A percentile compares a stretch with the other conserved stretches of the same genome.
phyloP scores from a whole-genome alignment of 2,329 filamentous ascomycete species.

The Rhinocladiella similis region DNA sequence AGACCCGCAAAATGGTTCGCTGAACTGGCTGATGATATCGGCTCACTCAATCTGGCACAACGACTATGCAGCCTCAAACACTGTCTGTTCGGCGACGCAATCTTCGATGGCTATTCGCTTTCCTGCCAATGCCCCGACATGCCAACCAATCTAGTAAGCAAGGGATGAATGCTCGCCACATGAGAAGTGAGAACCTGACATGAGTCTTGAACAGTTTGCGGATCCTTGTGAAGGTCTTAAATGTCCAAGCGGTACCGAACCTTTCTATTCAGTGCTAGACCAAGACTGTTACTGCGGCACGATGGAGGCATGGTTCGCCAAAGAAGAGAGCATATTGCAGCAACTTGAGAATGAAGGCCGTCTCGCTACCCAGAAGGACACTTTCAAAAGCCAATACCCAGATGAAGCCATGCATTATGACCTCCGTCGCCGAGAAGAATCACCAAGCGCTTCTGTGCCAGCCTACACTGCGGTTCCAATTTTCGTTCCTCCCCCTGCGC shows the following conservation, averaged over 20 bases:
- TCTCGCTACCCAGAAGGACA: no score
- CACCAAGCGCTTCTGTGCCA: neutral
- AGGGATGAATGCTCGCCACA: neutral
- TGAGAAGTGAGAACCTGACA: neutral
- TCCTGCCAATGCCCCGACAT: slow-evolving; percentile 14
- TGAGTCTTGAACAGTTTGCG: slow-evolving; percentile 4
- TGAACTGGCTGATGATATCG: neutral
- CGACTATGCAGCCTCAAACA: slow-evolving; percentile 11
- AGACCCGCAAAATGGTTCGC: slow-evolving; percentile 10
- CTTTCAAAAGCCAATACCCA: neutral
- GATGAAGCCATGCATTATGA: neutral
- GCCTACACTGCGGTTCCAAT: slow-evolving; percentile 16
- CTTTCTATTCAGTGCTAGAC: slow-evolving; percentile 17
- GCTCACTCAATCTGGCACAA: slow-evolving; percentile 2
- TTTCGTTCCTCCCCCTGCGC: slow-evolving; percentile 28
- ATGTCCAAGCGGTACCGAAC: slow-evolving; percentile 10
- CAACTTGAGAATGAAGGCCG: neutral
- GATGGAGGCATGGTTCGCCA: slow-evolving; percentile 10
- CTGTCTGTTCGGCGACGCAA: slow-evolving; percentile 16
- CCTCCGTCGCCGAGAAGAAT: slow-evolving; percentile 14
- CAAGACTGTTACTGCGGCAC: slow-evolving; percentile 16
- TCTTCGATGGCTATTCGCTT: slow-evolving; percentile 5
- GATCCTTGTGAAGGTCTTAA: slow-evolving; percentile 9
- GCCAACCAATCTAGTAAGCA: slow-evolving; percentile 8
- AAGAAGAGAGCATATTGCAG: neutral